Base-by-base conservation (phyloP, 2,329 filamentous ascomycete species). In the Aspergillus quadrilineatus region DNA sequence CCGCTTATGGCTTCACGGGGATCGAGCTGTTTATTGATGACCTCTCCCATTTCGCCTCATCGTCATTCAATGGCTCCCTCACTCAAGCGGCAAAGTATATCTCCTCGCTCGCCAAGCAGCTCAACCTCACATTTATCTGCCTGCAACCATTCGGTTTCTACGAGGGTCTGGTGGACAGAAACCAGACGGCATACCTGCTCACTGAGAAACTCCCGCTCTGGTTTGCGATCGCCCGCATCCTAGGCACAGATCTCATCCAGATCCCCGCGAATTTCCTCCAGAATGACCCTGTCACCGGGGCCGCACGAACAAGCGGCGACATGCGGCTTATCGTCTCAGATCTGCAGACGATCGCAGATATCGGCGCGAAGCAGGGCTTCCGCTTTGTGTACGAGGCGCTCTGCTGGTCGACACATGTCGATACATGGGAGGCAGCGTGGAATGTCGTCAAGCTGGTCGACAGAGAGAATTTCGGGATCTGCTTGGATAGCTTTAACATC, bases 131-230 rank as follows among this genome's bases (percentile, higher is more conserved):
- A 30, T 72, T 76, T 46, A 65, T 77, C 62, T 87, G 85, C 59
- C 79, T 92, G 0, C 89, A 91, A 67, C 90, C 90, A 0, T 92
- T 93, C 69, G 82, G 84, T 76, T 84, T 90, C 73, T 92, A 89
- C 73, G 90, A 92, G 63, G 90, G 89, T 1, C 79, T 92, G 0
- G 58, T 85, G 5, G 85, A 91, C 71, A 79, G 87, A 8, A 64
- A 72, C 14, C 77, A 82, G 57, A 87, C 89, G 65, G 72, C 73
- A 1, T 72, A 77, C 28, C 78, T 85, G 4, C 73, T 92, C 30
- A 76, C 82, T 15, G 82, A 90, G 63, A 72, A 71, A 41, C 79
- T 93, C 22, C 75, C 81, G 9, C 76, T 87, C 22, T 93, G 89
- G 89, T 86, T 92, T 62, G 69, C 81, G 41, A 76, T 94, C 9